Percentiles rank a stretch among this genome's conserved stretches.
Evolutionary conservation across 768 basidiomycete species (phyloP).

Genomic region (Gloeophyllum trabeum): DNA sequence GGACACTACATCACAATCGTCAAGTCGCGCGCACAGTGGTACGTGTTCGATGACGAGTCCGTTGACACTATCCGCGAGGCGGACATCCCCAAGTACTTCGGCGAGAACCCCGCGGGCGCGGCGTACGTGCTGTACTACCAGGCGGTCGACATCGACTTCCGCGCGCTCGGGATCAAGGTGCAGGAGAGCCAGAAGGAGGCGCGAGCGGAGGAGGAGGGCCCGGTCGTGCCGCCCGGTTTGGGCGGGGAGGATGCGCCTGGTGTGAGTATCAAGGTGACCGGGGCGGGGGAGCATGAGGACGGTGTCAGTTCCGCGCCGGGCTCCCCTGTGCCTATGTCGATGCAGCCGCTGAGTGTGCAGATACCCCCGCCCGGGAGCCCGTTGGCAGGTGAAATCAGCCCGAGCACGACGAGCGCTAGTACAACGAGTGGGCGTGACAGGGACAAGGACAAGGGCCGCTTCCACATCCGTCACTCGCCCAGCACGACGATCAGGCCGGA

Average conservation of each 20-base stretch:
- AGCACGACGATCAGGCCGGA: neutral
- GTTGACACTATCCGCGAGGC: slow-evolving; percentile 80
- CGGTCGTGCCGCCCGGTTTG: neutral
- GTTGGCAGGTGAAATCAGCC: slow-evolving; percentile 6
- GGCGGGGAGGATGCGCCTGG: neutral
- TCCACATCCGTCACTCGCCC: neutral
- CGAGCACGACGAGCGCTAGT: slow-evolving; percentile 4
- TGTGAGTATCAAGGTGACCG: neutral
- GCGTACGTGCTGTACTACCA: slow-evolving; percentile 98
- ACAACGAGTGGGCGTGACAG: neutral
- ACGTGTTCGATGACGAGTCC: slow-evolving; percentile 92
- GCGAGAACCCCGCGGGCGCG: slow-evolving; percentile 76
- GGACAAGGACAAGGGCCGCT: neutral
- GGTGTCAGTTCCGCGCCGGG: neutral
- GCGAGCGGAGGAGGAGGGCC: neutral
- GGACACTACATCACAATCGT: slow-evolving; percentile 97
- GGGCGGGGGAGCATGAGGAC: neutral
- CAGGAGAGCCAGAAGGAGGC: neutral
- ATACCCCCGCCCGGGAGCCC: slow-evolving; percentile 11
- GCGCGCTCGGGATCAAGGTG: slow-evolving; percentile 53
- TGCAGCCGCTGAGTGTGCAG: neutral
- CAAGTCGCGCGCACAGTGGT: slow-evolving; percentile 73
- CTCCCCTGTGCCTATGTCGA: neutral
- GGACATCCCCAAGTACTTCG: slow-evolving; percentile 91
- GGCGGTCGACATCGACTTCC: slow-evolving; percentile 74